Evolutionary conservation across 306 rosid species (phyloP).

Genomic region (Crataegus laevigata): DNA sequence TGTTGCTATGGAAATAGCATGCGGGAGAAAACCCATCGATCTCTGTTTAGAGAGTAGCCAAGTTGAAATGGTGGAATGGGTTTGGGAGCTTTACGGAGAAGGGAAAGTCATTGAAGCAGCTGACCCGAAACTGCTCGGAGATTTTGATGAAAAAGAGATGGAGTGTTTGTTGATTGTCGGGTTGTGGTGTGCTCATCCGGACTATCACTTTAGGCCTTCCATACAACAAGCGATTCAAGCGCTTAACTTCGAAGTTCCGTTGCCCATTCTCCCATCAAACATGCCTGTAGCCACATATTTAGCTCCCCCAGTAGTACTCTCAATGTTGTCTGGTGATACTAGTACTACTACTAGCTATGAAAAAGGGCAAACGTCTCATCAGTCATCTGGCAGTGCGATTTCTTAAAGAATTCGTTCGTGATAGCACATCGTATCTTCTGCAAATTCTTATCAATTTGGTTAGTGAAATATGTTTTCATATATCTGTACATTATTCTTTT

Average conservation of each 20-base stretch:
- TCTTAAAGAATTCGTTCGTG: too few relatives aligned
- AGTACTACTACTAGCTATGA: neutral
- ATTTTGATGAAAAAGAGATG: neutral
- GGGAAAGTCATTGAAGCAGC: slow-evolving; percentile 1
- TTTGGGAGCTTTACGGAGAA: slow-evolving; percentile 16
- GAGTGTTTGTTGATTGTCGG: slow-evolving; percentile 3
- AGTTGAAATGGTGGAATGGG: slow-evolving; percentile 9
- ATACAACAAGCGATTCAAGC: slow-evolving; percentile 2
- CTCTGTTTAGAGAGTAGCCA: slow-evolving; percentile 17
- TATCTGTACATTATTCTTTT: too few relatives aligned
- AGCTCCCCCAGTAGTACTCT: neutral
- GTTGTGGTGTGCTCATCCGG: slow-evolving; percentile 18
- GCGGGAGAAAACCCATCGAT: neutral
- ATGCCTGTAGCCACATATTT: neutral
- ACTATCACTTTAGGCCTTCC: neutral
- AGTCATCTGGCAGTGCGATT: too few relatives aligned
- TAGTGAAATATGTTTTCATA: too few relatives aligned
- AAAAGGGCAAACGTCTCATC: neutral
- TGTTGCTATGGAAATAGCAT: neutral
- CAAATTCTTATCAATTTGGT: too few relatives aligned
- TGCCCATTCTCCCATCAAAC: neutral
- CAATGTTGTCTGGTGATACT: neutral
- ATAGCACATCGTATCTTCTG: too few relatives aligned
- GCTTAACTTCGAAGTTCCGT: neutral
- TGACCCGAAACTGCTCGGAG: neutral